Conservation (phyloP, 495 filamentous ascomycete species). For the Lineolata rhizophorae region DNA sequence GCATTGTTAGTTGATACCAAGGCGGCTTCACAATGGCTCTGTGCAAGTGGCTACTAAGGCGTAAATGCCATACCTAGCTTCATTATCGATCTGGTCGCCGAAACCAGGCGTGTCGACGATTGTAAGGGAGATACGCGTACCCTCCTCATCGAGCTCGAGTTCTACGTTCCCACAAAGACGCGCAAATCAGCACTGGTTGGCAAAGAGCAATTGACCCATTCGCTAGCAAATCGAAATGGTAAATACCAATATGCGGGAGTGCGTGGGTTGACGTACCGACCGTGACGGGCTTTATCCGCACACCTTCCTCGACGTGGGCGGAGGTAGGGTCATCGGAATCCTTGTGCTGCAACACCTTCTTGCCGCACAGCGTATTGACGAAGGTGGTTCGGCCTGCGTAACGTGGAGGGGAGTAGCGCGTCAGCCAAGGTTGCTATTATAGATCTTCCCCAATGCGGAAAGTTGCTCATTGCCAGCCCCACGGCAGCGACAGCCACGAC, state of each 20-base stretch:
- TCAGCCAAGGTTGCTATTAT: too few species aligned
- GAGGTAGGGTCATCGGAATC: constrained; percentile 72
- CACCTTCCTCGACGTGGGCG: constrained; percentile 87
- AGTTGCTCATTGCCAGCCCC: constrained; percentile 1
- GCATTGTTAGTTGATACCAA: too few species aligned
- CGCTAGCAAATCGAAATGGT: not conserved
- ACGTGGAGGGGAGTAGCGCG: constrained; percentile 6
- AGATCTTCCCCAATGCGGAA: too few species aligned
- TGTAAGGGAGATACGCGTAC: constrained; percentile 90
- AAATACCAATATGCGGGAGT: too few species aligned
- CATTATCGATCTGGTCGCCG: constrained; percentile 97
- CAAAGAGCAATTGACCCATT: not conserved
- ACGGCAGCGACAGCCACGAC: constrained; percentile 1
- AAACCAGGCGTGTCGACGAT: constrained; percentile 98
- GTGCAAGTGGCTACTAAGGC: too few species aligned
- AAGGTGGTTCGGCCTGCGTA: constrained; percentile 80
- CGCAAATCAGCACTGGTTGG: too few species aligned
- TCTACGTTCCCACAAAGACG: constrained; percentile 41
- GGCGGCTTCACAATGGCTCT: too few species aligned
- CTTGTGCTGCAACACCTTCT: constrained; percentile 69
- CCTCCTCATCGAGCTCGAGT: constrained; percentile 92
- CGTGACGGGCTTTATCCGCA: constrained; percentile 94
- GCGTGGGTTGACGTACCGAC: constrained; percentile 68
- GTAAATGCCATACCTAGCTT: constrained; percentile 96
- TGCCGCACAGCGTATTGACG: constrained; percentile 96